Evolutionary conservation across 2,329 filamentous ascomycete genomes (phyloP), one percentile per base, ranked within the genome.

Genomic region (Daldinia eschscholtzii): DNA sequence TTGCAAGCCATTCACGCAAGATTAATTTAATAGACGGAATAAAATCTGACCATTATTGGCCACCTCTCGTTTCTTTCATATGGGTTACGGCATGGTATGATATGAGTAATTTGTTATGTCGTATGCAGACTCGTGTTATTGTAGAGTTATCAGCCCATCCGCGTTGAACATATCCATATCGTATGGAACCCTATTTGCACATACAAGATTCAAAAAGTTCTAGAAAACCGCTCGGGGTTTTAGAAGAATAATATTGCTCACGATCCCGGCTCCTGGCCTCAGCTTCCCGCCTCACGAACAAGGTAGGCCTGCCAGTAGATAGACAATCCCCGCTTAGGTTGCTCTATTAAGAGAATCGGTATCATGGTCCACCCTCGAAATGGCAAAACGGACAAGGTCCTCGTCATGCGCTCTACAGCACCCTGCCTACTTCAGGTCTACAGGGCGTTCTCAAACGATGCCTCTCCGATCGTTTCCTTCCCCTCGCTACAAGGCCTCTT

Each of bases 261-360:
- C 52, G 20, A 68, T 62, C 68, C 68, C 37, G 46, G 68, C 50
- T 56, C 56, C 13, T 30, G 35, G 59, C 26, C 56, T 65, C 65
- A 70, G 62, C 42, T 68, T 52, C 56, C 61, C n/a, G 41, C 35
- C 62, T 23, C 48, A 18, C 13, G 52, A 15, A 30, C 56, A 35
- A 28, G 46, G 57, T 53, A 57, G 20, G 56, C 44, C 28, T 60
- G 59, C 42, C 20, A 23, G 33, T 33, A 56, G 20, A 64, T 55
- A 37, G 23, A 39, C 13, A 39, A 60, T 62, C 69, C 69, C 69
- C 69, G 69, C 69, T 69, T 71, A 71, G 37, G 57, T 13, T 26
- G 20, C 41, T 65, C 60, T 66, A 33, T 69, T 69, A 69, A 71
- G 69, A 60, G 55, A 67, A 62, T 57, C 61, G 37, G 52, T 33